Conservation (phyloP, 1,284 basidiomycete species). For the Rhodotorula sp. region DNA sequence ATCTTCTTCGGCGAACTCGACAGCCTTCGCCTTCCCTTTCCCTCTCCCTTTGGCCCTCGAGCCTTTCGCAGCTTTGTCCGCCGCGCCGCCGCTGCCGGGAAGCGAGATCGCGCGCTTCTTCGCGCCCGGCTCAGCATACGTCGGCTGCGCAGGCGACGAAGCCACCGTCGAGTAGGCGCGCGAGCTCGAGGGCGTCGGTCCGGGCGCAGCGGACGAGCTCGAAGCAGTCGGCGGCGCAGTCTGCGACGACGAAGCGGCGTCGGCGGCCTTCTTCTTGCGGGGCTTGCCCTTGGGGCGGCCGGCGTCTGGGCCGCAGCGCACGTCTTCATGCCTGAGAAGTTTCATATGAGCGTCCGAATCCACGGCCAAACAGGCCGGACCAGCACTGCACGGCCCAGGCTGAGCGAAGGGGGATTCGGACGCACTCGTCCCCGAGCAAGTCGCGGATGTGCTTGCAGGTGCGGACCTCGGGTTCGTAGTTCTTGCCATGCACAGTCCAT, state of each 20-base stretch:
- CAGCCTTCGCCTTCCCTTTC: slow-evolving; percentile 15
- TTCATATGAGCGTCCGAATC: not conserved
- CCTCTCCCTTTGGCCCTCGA: slow-evolving; percentile 6
- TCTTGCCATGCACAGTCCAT: slow-evolving; percentile 56
- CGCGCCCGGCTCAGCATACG: slow-evolving; percentile 1
- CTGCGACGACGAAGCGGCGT: not conserved
- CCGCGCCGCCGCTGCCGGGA: not conserved
- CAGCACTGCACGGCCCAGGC: not conserved
- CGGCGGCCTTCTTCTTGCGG: not conserved
- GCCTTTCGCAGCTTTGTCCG: not conserved
- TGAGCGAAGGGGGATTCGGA: not conserved
- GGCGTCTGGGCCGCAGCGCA: slow-evolving; percentile 6
- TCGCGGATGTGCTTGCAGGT: slow-evolving; percentile 64
- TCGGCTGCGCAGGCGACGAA: not conserved
- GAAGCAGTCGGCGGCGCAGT: not conserved
- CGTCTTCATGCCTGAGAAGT: slow-evolving; percentile 30
- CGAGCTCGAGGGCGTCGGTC: not conserved
- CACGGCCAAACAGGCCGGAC: not conserved
- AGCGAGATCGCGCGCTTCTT: slow-evolving; percentile 5
- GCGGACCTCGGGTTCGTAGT: slow-evolving; percentile 58
- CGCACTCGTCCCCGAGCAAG: slow-evolving; percentile 60
- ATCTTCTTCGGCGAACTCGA: slow-evolving; percentile 7
- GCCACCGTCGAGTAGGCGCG: not conserved
- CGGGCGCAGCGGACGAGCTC: not conserved
- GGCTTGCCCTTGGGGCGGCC: not conserved